These are phyloP conservation scores for Penicillium sp. DNA, from an alignment of 2,329 filamentous ascomycete species.

Conservation along the genomic window DNA sequence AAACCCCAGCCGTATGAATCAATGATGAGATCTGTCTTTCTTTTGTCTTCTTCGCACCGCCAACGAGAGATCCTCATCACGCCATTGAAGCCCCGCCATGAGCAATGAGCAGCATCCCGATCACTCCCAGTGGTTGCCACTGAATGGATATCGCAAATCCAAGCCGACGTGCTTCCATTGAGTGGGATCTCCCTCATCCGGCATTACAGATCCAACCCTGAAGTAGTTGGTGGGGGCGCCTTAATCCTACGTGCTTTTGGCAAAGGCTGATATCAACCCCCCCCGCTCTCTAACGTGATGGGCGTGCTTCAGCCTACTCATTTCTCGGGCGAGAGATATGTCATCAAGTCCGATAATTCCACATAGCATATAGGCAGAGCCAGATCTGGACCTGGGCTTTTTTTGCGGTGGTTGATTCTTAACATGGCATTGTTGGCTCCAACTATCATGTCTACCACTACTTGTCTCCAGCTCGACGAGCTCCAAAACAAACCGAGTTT, in stretches of 20 bases:
- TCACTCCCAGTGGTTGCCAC: conserved; percentile 6
- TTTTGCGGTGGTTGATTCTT: conserved; percentile 2
- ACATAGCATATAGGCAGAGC: conserved; percentile 21
- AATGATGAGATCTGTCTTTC: conserved; percentile 9
- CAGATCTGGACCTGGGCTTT: background rate
- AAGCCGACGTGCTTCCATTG: conserved; percentile 11
- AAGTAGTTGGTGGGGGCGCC: conserved; percentile 12
- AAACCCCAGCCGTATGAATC: background rate
- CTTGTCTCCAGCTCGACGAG: conserved; percentile 26
- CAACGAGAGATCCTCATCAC: conserved; percentile 27
- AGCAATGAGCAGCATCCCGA: conserved; percentile 29
- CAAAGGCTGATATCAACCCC: conserved; percentile 20
- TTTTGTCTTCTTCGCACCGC: background rate
- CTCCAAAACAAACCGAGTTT: conserved; percentile 20
- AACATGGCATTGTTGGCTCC: conserved; percentile 20
- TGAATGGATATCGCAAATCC: conserved; percentile 14
- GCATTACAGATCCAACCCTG: conserved; percentile 3
- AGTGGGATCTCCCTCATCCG: background rate
- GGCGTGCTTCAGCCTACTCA: conserved; percentile 10
- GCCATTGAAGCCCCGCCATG: conserved; percentile 37
- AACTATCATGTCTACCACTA: conserved; percentile 29
- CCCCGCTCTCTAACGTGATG: conserved; percentile 17
- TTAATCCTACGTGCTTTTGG: conserved; percentile 19
- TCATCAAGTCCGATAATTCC: conserved; percentile 2
- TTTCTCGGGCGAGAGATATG: conserved; percentile 27